Percentiles rank a stretch among this genome's conserved stretches.
Conservation (phyloP, 2,329 filamentous ascomycete species). For the Phoma sp. region DNA sequence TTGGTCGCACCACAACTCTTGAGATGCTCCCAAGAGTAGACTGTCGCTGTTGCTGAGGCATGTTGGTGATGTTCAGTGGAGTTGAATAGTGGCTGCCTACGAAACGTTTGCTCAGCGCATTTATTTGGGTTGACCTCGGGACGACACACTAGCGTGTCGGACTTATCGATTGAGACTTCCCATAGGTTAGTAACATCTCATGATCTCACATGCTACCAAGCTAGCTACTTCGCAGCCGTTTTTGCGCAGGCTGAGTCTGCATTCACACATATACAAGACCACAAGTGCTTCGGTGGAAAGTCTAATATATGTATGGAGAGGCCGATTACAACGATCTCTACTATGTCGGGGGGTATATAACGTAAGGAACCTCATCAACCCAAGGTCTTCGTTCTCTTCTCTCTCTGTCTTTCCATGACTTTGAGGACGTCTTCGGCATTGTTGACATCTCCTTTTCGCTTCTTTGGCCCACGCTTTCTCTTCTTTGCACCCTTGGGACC, state of each 20-base stretch:
- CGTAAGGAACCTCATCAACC: slow-evolving; percentile 3
- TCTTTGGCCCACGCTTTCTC: slow-evolving; percentile 74
- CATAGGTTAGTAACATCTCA: too few species aligned
- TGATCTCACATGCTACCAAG: too few species aligned
- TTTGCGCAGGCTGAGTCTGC: too few species aligned
- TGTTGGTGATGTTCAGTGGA: slow-evolving; percentile 21
- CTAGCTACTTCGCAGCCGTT: too few species aligned
- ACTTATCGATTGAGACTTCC: background rate
- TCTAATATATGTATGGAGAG: too few species aligned
- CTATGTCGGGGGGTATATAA: slow-evolving; percentile 5
- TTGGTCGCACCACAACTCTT: slow-evolving; percentile 37
- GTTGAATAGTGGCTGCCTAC: background rate
- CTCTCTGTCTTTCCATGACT: slow-evolving; percentile 71
- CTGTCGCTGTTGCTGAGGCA: slow-evolving; percentile 42
- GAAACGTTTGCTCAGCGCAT: too few species aligned
- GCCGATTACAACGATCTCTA: too few species aligned
- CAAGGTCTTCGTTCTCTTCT: slow-evolving; percentile 38
- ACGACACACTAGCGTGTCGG: slow-evolving; percentile 13
- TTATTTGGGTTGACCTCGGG: background rate
- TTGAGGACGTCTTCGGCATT: slow-evolving; percentile 80
- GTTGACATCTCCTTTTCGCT: slow-evolving; percentile 79
- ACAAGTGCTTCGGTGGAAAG: too few species aligned
- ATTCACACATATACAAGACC: too few species aligned
- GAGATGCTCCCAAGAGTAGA: slow-evolving; percentile 33
- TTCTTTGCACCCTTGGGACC: slow-evolving; percentile 57